phyloP scores from a whole-genome alignment of 306 rosid species.

The Betula pendula region DNA sequence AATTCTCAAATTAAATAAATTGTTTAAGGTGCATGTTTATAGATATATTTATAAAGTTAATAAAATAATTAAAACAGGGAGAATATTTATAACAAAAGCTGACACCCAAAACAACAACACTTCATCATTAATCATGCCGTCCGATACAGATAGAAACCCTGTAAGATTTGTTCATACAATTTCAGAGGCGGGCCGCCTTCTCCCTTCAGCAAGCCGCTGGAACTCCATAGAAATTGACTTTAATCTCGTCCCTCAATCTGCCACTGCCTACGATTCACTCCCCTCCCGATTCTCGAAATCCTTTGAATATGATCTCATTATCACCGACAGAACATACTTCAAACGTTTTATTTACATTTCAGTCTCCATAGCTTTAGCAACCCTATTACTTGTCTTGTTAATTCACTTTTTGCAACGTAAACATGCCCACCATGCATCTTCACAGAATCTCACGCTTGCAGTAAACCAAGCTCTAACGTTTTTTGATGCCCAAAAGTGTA shows the following conservation, averaged over 20 bases:
- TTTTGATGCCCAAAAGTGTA: constrained; percentile 85
- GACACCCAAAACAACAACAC: background rate
- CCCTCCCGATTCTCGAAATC: constrained; percentile 59
- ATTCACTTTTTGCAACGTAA: constrained; percentile 47
- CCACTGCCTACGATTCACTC: constrained; percentile 46
- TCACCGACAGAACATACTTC: constrained; percentile 47
- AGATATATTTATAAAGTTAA: too few species aligned
- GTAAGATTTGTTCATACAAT: constrained; percentile 44
- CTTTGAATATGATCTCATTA: constrained; percentile 46
- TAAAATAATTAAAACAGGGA: too few species aligned
- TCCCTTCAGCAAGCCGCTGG: constrained; percentile 62
- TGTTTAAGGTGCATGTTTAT: too few species aligned
- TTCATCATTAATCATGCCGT: constrained; percentile 31
- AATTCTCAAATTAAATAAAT: too few species aligned
- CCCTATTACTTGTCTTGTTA: constrained; percentile 42
- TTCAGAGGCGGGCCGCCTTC: constrained; percentile 54
- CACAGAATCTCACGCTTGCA: constrained; percentile 55
- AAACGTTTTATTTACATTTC: constrained; percentile 45
- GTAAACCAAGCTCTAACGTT: constrained; percentile 71
- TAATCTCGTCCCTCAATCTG: constrained; percentile 39
- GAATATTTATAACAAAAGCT: too few species aligned
- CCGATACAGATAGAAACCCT: constrained; percentile 26
- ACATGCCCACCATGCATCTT: constrained; percentile 39
- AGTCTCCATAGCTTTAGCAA: constrained; percentile 22
- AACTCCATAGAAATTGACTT: constrained; percentile 44